phyloP scores from a whole-genome alignment of 345 rosid species.

The Sisymbrium irio region DNA sequence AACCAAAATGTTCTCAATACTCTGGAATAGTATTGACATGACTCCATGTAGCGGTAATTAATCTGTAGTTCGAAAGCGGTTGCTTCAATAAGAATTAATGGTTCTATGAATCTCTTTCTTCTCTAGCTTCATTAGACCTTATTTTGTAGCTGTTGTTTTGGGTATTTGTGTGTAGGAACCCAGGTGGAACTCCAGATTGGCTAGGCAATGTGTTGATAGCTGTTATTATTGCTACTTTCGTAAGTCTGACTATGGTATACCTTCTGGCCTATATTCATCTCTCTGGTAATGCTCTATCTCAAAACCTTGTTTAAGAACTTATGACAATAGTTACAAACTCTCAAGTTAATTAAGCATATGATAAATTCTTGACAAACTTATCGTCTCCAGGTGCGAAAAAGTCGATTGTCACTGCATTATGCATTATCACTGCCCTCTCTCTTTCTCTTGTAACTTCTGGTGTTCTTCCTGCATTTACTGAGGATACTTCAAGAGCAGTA shows the following conservation, averaged over 20 bases:
- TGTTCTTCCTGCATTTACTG: slow-evolving; percentile 63
- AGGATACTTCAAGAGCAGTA: slow-evolving; percentile 78
- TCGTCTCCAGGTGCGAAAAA: slow-evolving; percentile 64
- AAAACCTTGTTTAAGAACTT: background rate
- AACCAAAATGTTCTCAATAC: background rate
- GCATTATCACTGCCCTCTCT: slow-evolving; percentile 52
- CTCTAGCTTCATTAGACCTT: slow-evolving; percentile 1
- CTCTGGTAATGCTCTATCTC: slow-evolving; percentile 52
- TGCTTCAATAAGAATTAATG: background rate
- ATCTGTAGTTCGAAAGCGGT: background rate
- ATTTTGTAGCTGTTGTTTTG: no score
- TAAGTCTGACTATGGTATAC: slow-evolving; percentile 75
- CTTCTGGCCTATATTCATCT: slow-evolving; percentile 85
- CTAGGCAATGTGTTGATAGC: slow-evolving; percentile 58
- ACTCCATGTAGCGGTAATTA: background rate
- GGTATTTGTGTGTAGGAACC: slow-evolving; percentile 55
- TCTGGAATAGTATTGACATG: no score
- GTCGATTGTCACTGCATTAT: slow-evolving; percentile 47
- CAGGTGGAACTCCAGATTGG: slow-evolving; percentile 90
- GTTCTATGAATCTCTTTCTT: background rate
- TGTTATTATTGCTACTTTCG: slow-evolving; percentile 51
- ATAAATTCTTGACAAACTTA: background rate
- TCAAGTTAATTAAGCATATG: background rate
- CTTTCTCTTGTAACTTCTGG: slow-evolving; percentile 57
- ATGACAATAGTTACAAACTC: background rate